Base-by-base conservation (phyloP, 805 yeast genomes). In the Suhomyces pyralidae region DNA sequence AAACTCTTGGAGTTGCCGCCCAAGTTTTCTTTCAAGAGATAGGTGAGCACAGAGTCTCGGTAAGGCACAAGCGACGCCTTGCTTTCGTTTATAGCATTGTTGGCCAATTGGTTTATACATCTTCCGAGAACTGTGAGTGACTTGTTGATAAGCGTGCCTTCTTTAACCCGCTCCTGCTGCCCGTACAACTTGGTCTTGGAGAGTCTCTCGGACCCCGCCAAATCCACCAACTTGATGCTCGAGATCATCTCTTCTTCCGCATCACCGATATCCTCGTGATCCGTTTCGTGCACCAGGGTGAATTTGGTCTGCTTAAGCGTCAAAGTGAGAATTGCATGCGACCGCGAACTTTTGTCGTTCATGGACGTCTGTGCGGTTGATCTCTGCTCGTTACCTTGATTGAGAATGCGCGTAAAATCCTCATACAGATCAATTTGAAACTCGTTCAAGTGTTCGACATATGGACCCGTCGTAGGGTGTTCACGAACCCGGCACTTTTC, bases 1-100 rank as follows among this genome's bases (percentile, higher is more conserved):
- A 86, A 85, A 0, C 96, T 91, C 61, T 86, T 88, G n/a, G 94
- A 85, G 62, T 88, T 87, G 1, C 97, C 97, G 1, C 94, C 90
- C 36, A 90, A 70, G 54, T 82, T 83, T 58, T 88, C 93, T 61
- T 84, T 85, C 56, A 89, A 71, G 2, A 89, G 70, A 82, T 92
- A 86, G 0, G 96, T 89, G 50, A 89, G 70, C 0, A 79, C 74
- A 0, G 96, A 87, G 58, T 89, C 96, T 56, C 96, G 73, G 60
- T 85, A 86, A 0, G 93, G 93, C 1, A 84, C 78, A 14, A 82
- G 67, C 5, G 71, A 63, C 5, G 69, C 66, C 17, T 64, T 68
- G 2, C 54, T 15, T 7, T 52, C 49, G 12, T 59, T 56, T 8
- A 55, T 57, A 1, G 67, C 56, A 15, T 77, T 77, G 2, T 87